Evolutionary conservation across 805 yeast genomes (phyloP).

Genomic region (Candida andamanensis): DNA sequence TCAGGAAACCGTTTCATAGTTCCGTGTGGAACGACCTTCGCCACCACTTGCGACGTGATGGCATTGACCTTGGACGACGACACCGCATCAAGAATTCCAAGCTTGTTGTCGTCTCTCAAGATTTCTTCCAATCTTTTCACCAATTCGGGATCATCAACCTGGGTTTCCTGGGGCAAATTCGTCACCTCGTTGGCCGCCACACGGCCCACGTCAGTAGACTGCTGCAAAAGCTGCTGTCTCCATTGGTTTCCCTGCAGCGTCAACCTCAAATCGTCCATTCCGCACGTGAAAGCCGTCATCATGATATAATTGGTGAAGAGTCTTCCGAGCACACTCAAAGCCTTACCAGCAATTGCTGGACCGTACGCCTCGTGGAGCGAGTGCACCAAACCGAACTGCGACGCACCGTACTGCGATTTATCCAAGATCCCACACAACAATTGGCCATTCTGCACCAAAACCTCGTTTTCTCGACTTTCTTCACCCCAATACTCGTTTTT

Average conservation of each 20-base stretch:
- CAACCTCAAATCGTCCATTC: conserved; percentile 97
- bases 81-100: conserved; percentile 92
- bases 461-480: conserved; percentile 79
- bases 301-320: conserved; percentile 90
- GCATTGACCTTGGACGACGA: conserved; percentile 89
- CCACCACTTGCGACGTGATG: conserved; percentile 90
- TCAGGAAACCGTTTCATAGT: conserved; percentile 93
- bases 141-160: conserved; percentile 62
- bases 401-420: conserved; percentile 97
- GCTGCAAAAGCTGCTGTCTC: conserved; percentile 78
- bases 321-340: conserved; percentile 89
- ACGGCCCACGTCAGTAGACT: conserved; percentile 79
- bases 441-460: conserved; percentile 81
- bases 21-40: conserved; percentile 92
- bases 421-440: conserved; percentile 89
- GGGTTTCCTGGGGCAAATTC: conserved; percentile 51
- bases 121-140: conserved; percentile 89
- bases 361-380: conserved; percentile 96
- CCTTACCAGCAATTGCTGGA: conserved; percentile 80
- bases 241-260: conserved; percentile 86
- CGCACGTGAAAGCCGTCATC: conserved; percentile 94
- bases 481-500: conserved; percentile 94
- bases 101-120: conserved; percentile 84
- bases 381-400: conserved; percentile 94
- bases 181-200: conserved; percentile 94